Base-by-base conservation (phyloP, 805 yeast species). In the Hanseniaspora pseudoguilliermondii region DNA sequence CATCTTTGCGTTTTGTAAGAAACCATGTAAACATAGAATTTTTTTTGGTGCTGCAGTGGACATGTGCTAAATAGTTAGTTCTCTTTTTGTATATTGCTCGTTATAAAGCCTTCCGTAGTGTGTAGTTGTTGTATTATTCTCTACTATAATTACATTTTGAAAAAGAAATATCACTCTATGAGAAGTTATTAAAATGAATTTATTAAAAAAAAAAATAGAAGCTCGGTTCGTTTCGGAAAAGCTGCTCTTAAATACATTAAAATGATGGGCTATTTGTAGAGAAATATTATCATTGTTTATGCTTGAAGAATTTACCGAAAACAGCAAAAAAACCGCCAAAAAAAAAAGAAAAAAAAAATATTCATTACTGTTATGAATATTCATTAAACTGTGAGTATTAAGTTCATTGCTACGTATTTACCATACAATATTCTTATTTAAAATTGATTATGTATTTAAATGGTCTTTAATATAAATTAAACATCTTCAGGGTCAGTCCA, bases 11-110 rank as follows among this genome's bases (percentile, higher is more conserved):
- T 82, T 84, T 73, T 91, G 96, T 16, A 90, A 80, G 68, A 82
- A 89, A 0, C 98, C 97, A 61, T 91, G 98, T 32, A 93, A 72
- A 69, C 93, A 91, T n/a, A 91, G 73, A 29, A 91, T 74, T 61
- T 81, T 82, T 48, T 67, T 64, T 18, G 55, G 49, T 10, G 9
- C 49, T 36, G 49, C 15, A 23, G 49, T 18, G 11, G 55, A 52
- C 55, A 52, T 52, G 13, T 25, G 9, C 7, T 36, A 0, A 7
- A 15, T 11, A 35, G 36, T 47, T 47, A 16, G 29, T 27, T 27
- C 2, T 27, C 2, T 27, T 8, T 27, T 3, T 27, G 29, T 27
- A 10, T 34, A 18, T 49, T 42, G 54, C 48, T 50, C 48, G 47
- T 42, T 50, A 50, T 50, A 50, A 50, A 50, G 48, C 54, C 7